These are phyloP conservation scores for Periconia sp. DNA, from an alignment of 2,329 filamentous ascomycete species.

Conservation along the genomic window DNA sequence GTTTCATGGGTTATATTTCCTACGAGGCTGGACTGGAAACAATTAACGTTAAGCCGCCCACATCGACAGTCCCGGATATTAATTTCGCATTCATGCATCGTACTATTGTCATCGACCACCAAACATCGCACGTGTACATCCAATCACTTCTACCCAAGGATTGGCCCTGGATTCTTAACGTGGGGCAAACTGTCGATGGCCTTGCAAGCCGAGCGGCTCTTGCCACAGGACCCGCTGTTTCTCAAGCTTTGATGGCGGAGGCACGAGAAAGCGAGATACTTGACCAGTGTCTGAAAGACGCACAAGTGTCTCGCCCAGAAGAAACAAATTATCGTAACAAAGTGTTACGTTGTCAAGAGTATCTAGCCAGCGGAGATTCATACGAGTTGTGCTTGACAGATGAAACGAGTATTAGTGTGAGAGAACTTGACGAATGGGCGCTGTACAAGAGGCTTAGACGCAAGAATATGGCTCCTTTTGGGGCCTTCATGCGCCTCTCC, in stretches of 20 bases:
- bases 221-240: not conserved
- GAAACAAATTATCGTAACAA: constrained; percentile 60
- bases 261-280: not conserved
- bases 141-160: constrained; percentile 59
- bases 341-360: constrained; percentile 66
- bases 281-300: not conserved
- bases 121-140: constrained; percentile 58
- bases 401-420: too few species aligned
- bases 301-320: not conserved
- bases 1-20: constrained; percentile 77
- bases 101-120: constrained; percentile 74
- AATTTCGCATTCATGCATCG: constrained; percentile 72
- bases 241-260: not conserved
- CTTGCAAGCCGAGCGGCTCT: not conserved
- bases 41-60: constrained; percentile 49
- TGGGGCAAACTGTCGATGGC: constrained; percentile 5
- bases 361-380: constrained; percentile 73
- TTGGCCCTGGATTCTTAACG: constrained; percentile 45
- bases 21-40: constrained; percentile 74
- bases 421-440: constrained; percentile 72
- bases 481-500: constrained; percentile 72
- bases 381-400: constrained; percentile 82
- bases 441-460: constrained; percentile 69
- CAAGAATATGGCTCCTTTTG: constrained; percentile 77
- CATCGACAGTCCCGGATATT: constrained; percentile 54